Evolutionary conservation across 1,284 basidiomycete genomes (phyloP), one percentile per base, ranked within the genome.

Genomic region (Rhodotorula sp.): DNA sequence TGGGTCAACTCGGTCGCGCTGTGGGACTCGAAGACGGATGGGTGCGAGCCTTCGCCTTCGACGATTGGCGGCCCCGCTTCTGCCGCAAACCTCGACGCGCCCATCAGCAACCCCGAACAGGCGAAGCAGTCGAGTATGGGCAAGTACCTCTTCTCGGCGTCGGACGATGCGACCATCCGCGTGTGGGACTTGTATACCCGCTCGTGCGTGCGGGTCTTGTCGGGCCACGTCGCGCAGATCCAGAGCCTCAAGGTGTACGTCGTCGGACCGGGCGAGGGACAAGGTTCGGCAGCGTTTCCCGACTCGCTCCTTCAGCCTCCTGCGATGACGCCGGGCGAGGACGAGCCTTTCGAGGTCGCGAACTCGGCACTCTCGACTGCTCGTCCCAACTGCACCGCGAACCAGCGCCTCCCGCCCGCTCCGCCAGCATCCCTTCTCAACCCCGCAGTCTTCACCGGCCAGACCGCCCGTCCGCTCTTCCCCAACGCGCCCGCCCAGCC

Each of bases 1-100:
- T 98, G 96, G 94, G 94, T 99, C 70, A 99, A 98, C 79, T 86
- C 91, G 4, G 94, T 99, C 28, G 87, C 89, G 70, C 82, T 99
- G 26, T 99, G 96, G 95, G 71, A 73, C 59, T 69, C 67, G 37
- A 75, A 75, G 46, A 50, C 64, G 52, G 71, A 66, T 37, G 65
- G 59, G 2, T 67, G 67, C 57, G 67, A 67, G 6, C 62, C 26
- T 59, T 73, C 64, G 60, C 69, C 83, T 22, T 83, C 85, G 61
- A 60, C 65, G 54, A 56, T 40, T 54, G 61, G 59, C 50, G 55
- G 55, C 6, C 37, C 55, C 13, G 34, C 60, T 11, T 26, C 34
- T 31, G 50, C 56, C 56, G 72, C 65, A 51, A 61, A 59, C 40
- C 64, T 73, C 37, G 73, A 69, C 52, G 64, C 65, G 51, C 69